Base-by-base conservation (phyloP, 179 eudicot species). In the Amaranthus tricolor region DNA sequence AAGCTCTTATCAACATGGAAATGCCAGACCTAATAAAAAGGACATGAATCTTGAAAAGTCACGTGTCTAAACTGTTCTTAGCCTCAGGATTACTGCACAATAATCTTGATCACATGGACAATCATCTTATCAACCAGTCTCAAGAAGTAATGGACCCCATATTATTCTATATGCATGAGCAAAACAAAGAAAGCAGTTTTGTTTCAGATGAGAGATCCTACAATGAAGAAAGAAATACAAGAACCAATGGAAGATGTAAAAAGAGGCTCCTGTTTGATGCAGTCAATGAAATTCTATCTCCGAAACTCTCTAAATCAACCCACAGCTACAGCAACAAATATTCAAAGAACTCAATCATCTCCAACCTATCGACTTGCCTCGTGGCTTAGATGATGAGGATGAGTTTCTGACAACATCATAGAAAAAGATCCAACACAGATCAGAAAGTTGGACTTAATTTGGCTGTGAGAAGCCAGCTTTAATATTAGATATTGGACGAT, bases 401-500 rank as follows among this genome's bases (percentile, higher is more conserved):
- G 92, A 87, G 64, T 81, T 80, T 61, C 72, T 82, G 67, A 74
- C 77, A 78, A 72, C 84, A 85, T 89, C 69, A 80, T 81, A 62
- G 83, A 66, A 56, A 84, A 84, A 61, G 97, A 92, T 82, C 80
- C 87, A 81, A 81, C 72, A 71, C 81, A 76, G 70, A 72, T 76
- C 88, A 54, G 84, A 76, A 62, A 75, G 78, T 52, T 92, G 94
- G 97, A 76, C 62, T 24, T 80, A 80, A 13, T 78, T 61, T 77
- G 68, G 77, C 50, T 10, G 74, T 50, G 94, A 87, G 77, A 72
- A 80, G 75, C 85, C 97, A 56, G 85, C 86, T n/a, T 48, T 90
- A 77, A 89, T 87, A n/a, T 81, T 94, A 83, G 94, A 89, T 65
- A 85, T 92, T 43, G 97, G 92, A 80, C 84, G 94, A 21, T 77